These are phyloP conservation scores for Hanseniaspora opuntiae DNA, from an alignment of 805 yeast genomes.

Conservation along the genomic window DNA sequence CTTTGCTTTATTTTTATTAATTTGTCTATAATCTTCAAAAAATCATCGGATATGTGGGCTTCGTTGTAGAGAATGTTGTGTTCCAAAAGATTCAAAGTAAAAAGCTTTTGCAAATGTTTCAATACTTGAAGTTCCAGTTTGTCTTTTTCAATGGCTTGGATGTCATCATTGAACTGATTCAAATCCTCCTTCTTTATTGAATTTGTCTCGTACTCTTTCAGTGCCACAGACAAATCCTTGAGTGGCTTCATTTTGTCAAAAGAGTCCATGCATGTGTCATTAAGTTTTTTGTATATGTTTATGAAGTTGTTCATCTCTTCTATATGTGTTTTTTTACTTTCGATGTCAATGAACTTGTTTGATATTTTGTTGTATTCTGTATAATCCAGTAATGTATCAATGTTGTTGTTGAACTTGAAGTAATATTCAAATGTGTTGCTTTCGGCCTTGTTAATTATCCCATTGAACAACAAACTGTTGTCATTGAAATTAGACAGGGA, in stretches of 20 bases:
- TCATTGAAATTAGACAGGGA: not conserved
- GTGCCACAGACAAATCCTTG: slow-evolving; percentile 17
- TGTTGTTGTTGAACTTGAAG: not conserved
- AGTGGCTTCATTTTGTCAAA: not conserved
- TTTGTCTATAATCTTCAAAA: slow-evolving; percentile 45
- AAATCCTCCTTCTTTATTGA: slow-evolving; percentile 11
- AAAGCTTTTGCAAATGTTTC: slow-evolving; percentile 41
- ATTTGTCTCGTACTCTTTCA: slow-evolving; percentile 1
- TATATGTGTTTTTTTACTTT: slow-evolving; percentile 5
- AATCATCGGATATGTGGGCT: slow-evolving; percentile 33
- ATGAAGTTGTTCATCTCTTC: not conserved
- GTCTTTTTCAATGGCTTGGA: slow-evolving; percentile 14
- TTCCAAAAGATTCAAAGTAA: slow-evolving; percentile 61
- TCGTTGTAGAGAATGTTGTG: slow-evolving; percentile 39
- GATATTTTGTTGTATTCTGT: slow-evolving; percentile 9
- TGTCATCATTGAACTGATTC: slow-evolving; percentile 13
- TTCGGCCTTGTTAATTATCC: not conserved
- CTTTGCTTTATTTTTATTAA: slow-evolving; percentile 52
- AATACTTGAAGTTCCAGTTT: slow-evolving; percentile 40
- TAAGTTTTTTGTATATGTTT: not conserved
- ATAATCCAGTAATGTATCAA: slow-evolving; percentile 14
- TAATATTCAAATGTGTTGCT: not conserved
- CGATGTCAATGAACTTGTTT: slow-evolving; percentile 1
- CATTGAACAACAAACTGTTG: not conserved
- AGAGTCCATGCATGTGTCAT: not conserved